These are phyloP conservation scores for Pseudogymnoascus sp. DNA, from an alignment of 2,329 filamentous ascomycete genomes.

Conservation along the genomic window DNA sequence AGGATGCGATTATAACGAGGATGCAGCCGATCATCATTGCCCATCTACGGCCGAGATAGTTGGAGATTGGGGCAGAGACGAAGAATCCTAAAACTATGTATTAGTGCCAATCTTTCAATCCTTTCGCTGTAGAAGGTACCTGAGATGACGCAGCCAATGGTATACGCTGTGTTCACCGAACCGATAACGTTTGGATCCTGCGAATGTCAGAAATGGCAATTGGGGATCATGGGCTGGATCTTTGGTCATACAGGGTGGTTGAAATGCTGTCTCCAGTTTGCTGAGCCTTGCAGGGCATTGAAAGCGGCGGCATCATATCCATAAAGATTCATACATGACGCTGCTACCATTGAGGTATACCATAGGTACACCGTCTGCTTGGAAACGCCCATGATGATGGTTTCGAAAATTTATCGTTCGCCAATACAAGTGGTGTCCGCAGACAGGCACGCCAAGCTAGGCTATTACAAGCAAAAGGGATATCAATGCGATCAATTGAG, in stretches of 20 bases:
- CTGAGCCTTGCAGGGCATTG: constrained; percentile 4
- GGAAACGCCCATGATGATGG: not conserved
- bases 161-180: constrained; percentile 3
- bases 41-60: constrained; percentile 2
- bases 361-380: constrained; percentile 7
- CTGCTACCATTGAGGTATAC: constrained; percentile 4
- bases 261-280: constrained; percentile 1
- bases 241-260: not conserved
- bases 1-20: constrained; percentile 45
- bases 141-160: not conserved
- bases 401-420: not conserved
- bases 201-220: not conserved
- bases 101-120: not conserved
- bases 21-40: constrained; percentile 40
- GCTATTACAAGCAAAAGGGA: not conserved
- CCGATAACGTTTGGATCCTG: constrained; percentile 3
- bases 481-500: not conserved
- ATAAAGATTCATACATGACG: constrained; percentile 1
- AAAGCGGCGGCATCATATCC: not conserved
- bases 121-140: not conserved
- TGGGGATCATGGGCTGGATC: not conserved
- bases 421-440: not conserved
- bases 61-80: not conserved
- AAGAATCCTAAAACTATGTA: constrained; percentile 1
- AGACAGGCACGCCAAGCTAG: not conserved